Evolutionary conservation across 1,284 basidiomycete genomes (phyloP).

Genomic region (Pyrrhoderma lamaoense): DNA sequence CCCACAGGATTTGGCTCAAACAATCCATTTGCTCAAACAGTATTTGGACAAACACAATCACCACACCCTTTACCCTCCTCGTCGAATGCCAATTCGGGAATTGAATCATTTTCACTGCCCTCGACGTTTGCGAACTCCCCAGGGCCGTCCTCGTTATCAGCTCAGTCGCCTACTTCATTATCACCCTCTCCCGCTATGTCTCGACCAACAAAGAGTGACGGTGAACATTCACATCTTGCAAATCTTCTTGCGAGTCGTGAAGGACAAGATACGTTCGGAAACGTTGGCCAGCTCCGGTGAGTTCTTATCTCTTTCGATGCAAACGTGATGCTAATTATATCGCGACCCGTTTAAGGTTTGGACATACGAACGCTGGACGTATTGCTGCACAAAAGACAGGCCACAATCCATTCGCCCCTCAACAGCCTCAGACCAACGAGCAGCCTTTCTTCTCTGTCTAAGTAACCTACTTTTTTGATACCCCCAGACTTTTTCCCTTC

Average conservation of each 20-base stretch:
- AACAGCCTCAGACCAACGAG: conserved; percentile 53
- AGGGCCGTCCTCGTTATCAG: conserved; percentile 27
- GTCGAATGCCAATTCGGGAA: conserved; percentile 14
- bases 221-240: conserved; percentile 74
- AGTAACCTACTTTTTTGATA: neutral
- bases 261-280: conserved; percentile 92
- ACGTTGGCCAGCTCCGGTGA: conserved; percentile 70
- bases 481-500: too few species aligned
- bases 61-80: conserved; percentile 31
- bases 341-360: conserved; percentile 37
- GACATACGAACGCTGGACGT: conserved; percentile 57
- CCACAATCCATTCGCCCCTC: conserved; percentile 71
- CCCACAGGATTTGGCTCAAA: conserved; percentile 81
- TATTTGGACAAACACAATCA: conserved; percentile 25
- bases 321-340: conserved; percentile 7
- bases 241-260: conserved; percentile 77
- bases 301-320: conserved; percentile 20
- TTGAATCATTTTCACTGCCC: conserved; percentile 26
- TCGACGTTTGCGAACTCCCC: conserved; percentile 34
- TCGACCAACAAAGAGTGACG: conserved; percentile 37
- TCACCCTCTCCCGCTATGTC: conserved; percentile 19
- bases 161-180: conserved; percentile 25
- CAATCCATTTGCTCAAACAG: conserved; percentile 78
- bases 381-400: conserved; percentile 54
- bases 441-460: conserved; percentile 83